Percentiles rank a stretch among this genome's conserved stretches.
These are phyloP conservation scores for Plasmodium coatneyi DNA, from an alignment of 169 alveolate species.

Conservation along the genomic window DNA sequence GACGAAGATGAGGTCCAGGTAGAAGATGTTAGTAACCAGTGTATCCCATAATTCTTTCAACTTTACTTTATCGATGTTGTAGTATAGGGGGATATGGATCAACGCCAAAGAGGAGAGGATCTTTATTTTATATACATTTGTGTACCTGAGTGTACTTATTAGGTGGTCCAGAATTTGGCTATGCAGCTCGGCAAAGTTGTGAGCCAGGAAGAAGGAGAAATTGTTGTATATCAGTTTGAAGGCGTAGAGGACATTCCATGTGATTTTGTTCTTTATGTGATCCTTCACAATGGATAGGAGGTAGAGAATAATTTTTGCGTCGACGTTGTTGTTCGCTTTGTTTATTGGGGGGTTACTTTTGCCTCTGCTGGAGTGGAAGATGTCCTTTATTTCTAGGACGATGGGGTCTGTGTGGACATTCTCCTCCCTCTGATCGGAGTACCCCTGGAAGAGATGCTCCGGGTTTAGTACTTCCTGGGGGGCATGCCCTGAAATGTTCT, in stretches of 20 bases:
- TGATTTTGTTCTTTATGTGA: constrained; percentile 69
- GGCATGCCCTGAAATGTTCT: background rate
- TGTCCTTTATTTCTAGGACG: constrained; percentile 38
- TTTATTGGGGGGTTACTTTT: background rate
- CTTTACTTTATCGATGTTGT: constrained; percentile 21
- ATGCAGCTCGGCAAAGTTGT: constrained; percentile 43
- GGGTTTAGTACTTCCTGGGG: background rate
- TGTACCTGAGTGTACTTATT: constrained; percentile 42
- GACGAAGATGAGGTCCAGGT: constrained; percentile 17
- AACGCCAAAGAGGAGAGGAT: constrained; percentile 69
- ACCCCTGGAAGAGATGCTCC: constrained; percentile 6
- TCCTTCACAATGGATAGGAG: constrained; percentile 59
- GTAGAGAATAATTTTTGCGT: constrained; percentile 64
- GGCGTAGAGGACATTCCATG: constrained; percentile 74
- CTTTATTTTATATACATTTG: constrained; percentile 76
- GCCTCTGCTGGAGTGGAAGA: constrained; percentile 10
- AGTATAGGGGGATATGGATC: constrained; percentile 71
- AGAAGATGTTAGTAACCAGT: constrained; percentile 14
- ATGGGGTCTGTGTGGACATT: constrained; percentile 3
- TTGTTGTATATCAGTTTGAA: constrained; percentile 68
- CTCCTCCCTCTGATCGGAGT: constrained; percentile 19
- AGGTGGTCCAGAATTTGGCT: constrained; percentile 45
- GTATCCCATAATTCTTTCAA: constrained; percentile 68
- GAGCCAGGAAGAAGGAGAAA: constrained; percentile 63
- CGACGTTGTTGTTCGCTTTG: constrained; percentile 46